These are phyloP conservation scores for Rhodamnia rubescens DNA, from an alignment of 345 rosid genomes.

Conservation along the genomic window DNA sequence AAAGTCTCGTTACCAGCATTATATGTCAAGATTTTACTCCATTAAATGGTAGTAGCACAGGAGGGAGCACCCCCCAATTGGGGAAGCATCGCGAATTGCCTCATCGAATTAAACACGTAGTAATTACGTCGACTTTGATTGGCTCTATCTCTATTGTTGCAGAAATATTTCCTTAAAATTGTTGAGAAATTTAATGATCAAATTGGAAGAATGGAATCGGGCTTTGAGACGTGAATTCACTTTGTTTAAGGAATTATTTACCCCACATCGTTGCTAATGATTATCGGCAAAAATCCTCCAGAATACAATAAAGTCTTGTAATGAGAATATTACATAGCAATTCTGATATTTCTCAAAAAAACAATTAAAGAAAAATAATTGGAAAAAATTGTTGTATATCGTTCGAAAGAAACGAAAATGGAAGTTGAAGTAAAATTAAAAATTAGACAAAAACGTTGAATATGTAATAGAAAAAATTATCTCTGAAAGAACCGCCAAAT, in stretches of 20 bases:
- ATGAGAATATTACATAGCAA: not conserved
- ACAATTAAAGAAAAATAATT: not conserved
- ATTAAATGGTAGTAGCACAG: too few relatives aligned
- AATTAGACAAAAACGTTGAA: too few relatives aligned
- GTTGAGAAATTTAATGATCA: too few relatives aligned
- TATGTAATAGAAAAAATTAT: too few relatives aligned
- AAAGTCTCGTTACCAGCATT: not conserved
- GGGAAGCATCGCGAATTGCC: too few relatives aligned
- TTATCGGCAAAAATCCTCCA: not conserved
- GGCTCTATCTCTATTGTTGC: too few relatives aligned
- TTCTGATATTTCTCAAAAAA: not conserved
- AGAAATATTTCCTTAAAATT: too few relatives aligned
- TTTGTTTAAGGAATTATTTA: not conserved
- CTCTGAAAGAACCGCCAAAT: not conserved
- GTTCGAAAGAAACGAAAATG: not conserved
- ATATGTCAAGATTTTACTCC: constrained; percentile 10
- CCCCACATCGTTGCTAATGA: not conserved
- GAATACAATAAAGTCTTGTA: not conserved
- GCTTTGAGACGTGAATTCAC: not conserved
- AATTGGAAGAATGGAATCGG: too few relatives aligned
- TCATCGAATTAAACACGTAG: too few relatives aligned
- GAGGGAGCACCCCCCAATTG: too few relatives aligned
- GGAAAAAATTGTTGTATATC: not conserved
- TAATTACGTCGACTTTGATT: too few relatives aligned
- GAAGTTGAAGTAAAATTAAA: too few relatives aligned